Base-by-base conservation (phyloP, 441 rosid species). In the Populus hybrid region DNA sequence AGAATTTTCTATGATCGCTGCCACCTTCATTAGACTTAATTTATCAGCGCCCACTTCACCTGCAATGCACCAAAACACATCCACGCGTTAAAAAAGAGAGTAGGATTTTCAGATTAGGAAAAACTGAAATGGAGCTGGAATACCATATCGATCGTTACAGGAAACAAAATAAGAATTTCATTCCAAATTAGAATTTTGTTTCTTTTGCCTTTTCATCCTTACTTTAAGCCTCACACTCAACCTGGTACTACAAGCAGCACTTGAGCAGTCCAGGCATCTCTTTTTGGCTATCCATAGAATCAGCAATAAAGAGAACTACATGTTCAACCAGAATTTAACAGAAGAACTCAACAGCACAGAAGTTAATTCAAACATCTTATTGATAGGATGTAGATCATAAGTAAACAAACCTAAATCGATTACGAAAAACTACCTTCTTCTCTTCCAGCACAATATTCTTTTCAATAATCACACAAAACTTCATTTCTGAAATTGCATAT, bases 21-120 rank as follows among this genome's bases (percentile, higher is more conserved):
- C 94, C 67, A 84, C 85, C 77, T 88, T 88, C 87, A 89, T 82
- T 26, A 89, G 79, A 83, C 83, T 91, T 80, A 91, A 40, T 74
- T 89, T 89, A 74, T 86, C 90, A 40, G 53, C 42, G 26, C 80
- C 73, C 68, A 59, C 84, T 77, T 84, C 80, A 36, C 79, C 91
- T 89, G 82, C 20, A 70, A 76, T 26, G 69, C 79, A 64, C 69
- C 69, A 70, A 72, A 67, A 40, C 42, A 16, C 76, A 59, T 45
- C 56, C 56, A 45, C 56, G 56, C 56, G 0, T 45, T 45, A 14
- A 45, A 45, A 45, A 45, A 4, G 18, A 4, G 1, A 0, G 20
- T 45, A 45, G 56, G 0, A 14, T 38, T 2, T 38, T 38, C 42
- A 38, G 42, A 9, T 38, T 38, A 38, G 42, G 42, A 38, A 38